Conservation (phyloP, 495 filamentous ascomycete species). For the Hypoxylon fuscum region DNA sequence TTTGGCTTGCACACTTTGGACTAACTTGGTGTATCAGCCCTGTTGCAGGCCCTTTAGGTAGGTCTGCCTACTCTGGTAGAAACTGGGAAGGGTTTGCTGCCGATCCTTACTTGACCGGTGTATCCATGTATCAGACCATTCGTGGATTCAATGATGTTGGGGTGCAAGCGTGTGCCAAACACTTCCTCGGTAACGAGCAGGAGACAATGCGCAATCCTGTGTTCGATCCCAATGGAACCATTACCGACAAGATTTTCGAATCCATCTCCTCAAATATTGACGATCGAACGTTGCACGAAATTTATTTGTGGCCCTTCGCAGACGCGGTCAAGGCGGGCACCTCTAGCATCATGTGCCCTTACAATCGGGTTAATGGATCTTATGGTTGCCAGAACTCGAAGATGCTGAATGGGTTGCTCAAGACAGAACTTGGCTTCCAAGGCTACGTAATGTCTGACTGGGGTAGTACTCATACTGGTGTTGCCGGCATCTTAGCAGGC, state of each 20-base stretch:
- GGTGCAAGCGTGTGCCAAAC: constrained; percentile 52
- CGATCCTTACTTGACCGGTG: constrained; percentile 46
- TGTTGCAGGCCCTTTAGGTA: constrained; percentile 57
- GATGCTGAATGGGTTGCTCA: constrained; percentile 59
- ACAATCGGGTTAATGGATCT: constrained; percentile 64
- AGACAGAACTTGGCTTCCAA: constrained; percentile 64
- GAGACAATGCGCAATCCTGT: too few species aligned
- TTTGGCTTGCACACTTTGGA: too few species aligned
- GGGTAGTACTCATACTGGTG: constrained; percentile 48
- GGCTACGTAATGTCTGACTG: constrained; percentile 65
- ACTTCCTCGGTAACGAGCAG: constrained; percentile 64
- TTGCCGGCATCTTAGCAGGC: too few species aligned
- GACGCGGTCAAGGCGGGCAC: constrained; percentile 62
- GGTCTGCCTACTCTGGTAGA: constrained; percentile 51
- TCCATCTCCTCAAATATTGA: constrained; percentile 60
- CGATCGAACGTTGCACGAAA: constrained; percentile 65
- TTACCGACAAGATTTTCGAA: too few species aligned
- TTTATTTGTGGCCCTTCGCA: constrained; percentile 71
- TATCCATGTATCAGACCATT: constrained; percentile 47
- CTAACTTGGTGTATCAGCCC: too few species aligned
- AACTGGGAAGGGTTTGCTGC: constrained; percentile 55
- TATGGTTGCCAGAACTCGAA: constrained; percentile 64
- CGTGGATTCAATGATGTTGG: constrained; percentile 53
- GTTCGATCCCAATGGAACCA: too few species aligned
- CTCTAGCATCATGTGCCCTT: constrained; percentile 65